Percentiles rank a stretch among this genome's conserved stretches.
Evolutionary conservation across 495 filamentous ascomycete species (phyloP).

Genomic region (Lasiosphaeris hirsuta): DNA sequence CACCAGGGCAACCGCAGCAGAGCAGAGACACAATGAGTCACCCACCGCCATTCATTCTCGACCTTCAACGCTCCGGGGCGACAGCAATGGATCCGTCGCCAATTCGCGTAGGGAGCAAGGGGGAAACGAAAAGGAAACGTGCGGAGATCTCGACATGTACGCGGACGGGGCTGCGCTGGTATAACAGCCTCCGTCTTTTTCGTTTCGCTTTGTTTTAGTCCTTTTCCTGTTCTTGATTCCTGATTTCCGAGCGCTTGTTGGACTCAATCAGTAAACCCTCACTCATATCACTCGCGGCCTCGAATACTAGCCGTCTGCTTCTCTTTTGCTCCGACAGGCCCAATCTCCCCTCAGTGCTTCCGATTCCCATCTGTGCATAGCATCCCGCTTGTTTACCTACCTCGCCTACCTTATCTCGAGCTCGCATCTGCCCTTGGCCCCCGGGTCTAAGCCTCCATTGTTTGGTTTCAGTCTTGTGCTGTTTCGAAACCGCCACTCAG

Average conservation of each 20-base stretch:
- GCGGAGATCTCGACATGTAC: slow-evolving; percentile 1
- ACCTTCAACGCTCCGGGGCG: slow-evolving; percentile 18
- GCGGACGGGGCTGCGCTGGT: not conserved
- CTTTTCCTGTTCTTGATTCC: slow-evolving; percentile 3
- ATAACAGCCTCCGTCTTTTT: slow-evolving; percentile 10
- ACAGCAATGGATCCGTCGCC: slow-evolving; percentile 10
- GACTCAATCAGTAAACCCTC: slow-evolving; percentile 1
- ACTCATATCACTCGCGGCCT: not conserved
- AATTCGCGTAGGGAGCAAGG: slow-evolving; percentile 16
- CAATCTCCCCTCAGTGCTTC: not conserved
- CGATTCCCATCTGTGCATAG: too few species aligned
- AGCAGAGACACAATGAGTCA: slow-evolving; percentile 24
- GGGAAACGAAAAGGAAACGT: not conserved
- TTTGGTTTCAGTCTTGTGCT: too few species aligned
- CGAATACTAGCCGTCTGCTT: not conserved
- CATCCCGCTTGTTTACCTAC: too few species aligned
- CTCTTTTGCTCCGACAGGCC: not conserved
- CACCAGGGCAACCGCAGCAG: slow-evolving; percentile 15
- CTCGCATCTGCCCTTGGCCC: not conserved
- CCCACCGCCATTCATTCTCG: slow-evolving; percentile 29
- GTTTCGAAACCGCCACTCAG: too few species aligned
- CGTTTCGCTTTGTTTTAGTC: slow-evolving; percentile 2
- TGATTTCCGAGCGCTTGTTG: not conserved
- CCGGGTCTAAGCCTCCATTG: too few species aligned
- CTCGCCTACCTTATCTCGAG: not conserved